Evolutionary conservation across 306 rosid species (phyloP), one percentile per base, ranked within the genome.

Genomic region (Potentilla sterilis): DNA sequence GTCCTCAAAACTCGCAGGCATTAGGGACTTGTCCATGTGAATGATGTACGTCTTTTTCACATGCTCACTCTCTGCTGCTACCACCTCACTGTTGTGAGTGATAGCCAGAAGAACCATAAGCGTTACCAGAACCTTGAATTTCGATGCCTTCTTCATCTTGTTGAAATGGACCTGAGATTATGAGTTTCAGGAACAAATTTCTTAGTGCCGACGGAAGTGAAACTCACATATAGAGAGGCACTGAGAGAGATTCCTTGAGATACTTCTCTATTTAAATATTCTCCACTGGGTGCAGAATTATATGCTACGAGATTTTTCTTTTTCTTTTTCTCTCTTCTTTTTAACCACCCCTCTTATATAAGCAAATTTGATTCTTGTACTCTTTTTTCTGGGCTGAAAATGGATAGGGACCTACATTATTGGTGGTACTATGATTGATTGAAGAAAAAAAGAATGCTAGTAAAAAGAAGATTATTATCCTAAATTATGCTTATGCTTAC

Each of bases 1-100:
- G 7, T 90, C 85, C 3, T 74, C 72, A 78, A 88, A 94, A 47
- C 72, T 86, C 73, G 73, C 59, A 12, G 98, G 97, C 97, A 90
- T 94, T 78, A 48, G 78, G 71, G 87, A 59, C 83, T 78, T 86
- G 86, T 91, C 98, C 98, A 90, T 90, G 85, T 86, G 97, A 76
- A 94, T 54, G 81, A 94, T 86, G 79, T 86, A 94, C 66, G 97
- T 94, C 70, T 46, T 81, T 72, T 89, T 91, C 40, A 74, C 19
- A 34, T 81, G 76, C 46, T 69, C 80, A 61, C 77, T 69, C 70
- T 80, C 84, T 40, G 76, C 88, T 79, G 90, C 91, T 15, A 42
- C 73, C 48, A 72, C 77, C 48, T 70, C 76, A 67, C 44, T 44
- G 61, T 74, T 75, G 76, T 74, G 10, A 66, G 38, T 67, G 70